Conservation (phyloP, 441 rosid genomes). For the Isatis lusitanica region DNA sequence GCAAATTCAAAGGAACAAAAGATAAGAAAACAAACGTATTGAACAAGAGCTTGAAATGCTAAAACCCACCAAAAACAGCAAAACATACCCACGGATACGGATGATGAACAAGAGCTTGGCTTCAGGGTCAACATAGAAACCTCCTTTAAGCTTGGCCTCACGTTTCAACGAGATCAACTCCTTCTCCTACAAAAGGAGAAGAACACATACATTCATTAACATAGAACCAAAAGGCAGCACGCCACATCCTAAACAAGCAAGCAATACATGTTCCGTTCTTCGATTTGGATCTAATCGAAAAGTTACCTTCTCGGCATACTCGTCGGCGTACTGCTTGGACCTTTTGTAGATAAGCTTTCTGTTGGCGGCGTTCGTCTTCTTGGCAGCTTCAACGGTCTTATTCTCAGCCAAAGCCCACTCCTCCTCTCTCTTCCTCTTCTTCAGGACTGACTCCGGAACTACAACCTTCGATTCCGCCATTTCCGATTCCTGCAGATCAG, state of each 20-base stretch:
- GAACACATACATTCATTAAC: not conserved
- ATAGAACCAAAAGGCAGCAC: not conserved
- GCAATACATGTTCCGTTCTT: not conserved
- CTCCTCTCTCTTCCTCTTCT: conserved; percentile 74
- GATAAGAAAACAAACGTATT: not conserved
- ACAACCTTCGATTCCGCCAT: conserved; percentile 59
- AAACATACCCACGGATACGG: conserved; percentile 75
- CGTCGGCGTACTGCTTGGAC: conserved; percentile 59
- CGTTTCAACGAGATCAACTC: conserved; percentile 69
- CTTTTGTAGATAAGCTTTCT: conserved; percentile 60
- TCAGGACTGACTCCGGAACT: conserved; percentile 71
- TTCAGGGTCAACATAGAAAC: conserved; percentile 84
- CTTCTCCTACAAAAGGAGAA: conserved; percentile 37
- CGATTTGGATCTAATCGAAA: not conserved
- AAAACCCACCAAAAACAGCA: not conserved
- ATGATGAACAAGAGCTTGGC: conserved; percentile 76
- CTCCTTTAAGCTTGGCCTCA: conserved; percentile 81
- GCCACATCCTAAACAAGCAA: not conserved
- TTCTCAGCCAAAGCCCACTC: conserved; percentile 68
- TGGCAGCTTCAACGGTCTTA: conserved; percentile 41
- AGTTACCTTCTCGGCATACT: conserved; percentile 54
- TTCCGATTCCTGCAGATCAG: conserved; percentile 31
- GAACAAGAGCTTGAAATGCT: too few relatives aligned
- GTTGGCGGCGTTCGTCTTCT: conserved; percentile 58
- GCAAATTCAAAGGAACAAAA: conserved; percentile 7